Percentiles rank a stretch among this genome's conserved stretches.
Evolutionary conservation across 2,329 filamentous ascomycete species (phyloP).

Genomic region (Escovopsis sp.): DNA sequence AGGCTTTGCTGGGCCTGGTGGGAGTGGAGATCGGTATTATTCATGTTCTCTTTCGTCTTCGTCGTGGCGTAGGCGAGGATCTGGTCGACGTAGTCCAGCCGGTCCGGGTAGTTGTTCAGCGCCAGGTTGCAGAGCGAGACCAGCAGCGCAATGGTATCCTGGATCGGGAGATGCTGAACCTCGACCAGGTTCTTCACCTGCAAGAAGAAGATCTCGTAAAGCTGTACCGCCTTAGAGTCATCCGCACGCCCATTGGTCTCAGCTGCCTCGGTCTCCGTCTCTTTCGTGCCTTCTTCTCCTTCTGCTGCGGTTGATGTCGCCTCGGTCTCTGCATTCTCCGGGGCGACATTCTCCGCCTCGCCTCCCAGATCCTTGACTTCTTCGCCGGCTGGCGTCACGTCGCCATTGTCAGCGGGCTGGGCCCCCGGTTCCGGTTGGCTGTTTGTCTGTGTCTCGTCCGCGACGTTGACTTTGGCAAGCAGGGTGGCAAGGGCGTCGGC

Average conservation of each 20-base stretch:
- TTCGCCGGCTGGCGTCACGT: constrained; percentile 17
- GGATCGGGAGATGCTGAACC: constrained; percentile 78
- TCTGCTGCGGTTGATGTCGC: constrained; percentile 15
- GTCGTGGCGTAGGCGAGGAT: constrained; percentile 75
- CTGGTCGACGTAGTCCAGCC: constrained; percentile 89
- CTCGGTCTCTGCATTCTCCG: constrained; percentile 9
- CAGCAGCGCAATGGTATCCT: constrained; percentile 84
- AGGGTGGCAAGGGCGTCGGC: constrained; percentile 69
- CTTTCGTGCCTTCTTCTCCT: constrained; percentile 20
- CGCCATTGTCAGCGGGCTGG: constrained; percentile 6
- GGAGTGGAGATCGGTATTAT: constrained; percentile 91
- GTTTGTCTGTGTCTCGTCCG: constrained; percentile 32
- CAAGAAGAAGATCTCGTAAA: constrained; percentile 95
- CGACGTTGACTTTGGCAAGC: constrained; percentile 62
- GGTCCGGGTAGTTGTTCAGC: constrained; percentile 86
- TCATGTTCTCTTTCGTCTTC: constrained; percentile 78
- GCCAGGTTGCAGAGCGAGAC: constrained; percentile 91
- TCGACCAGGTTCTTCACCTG: constrained; percentile 91
- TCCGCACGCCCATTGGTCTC: constrained; percentile 31
- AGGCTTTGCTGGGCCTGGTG: constrained; percentile 77
- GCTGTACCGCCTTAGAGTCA: constrained; percentile 51
- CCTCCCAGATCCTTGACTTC: constrained; percentile 11
- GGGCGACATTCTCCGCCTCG: constrained; percentile 14
- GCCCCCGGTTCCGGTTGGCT: constrained; percentile 10
- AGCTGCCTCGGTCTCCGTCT: constrained; percentile 26